Evolutionary conservation across 345 rosid species (phyloP), one percentile per base, ranked within the genome.

Genomic region (Moringa oleifera): DNA sequence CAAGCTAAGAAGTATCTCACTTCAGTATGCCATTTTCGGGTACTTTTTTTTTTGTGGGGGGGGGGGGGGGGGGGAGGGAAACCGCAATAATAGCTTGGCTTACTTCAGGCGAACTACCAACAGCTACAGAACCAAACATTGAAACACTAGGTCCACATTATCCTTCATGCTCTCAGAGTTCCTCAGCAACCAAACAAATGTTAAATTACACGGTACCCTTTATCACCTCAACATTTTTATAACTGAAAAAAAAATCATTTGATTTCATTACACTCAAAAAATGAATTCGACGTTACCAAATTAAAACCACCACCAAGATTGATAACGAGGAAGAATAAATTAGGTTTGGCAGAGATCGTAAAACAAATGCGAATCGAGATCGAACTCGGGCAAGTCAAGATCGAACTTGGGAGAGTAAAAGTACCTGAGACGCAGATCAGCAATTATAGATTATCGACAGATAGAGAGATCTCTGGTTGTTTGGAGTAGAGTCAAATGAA

Each of bases 371-470:
- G 45, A 56, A 15, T 46, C 20, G 55, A 22, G 71, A 74, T 73
- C 74, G 66, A 73, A 70, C 53, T 65, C 69, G 23, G 47, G 50
- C 50, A 56, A 71, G 62, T 55, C 18, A 12, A 59, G 46, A 62
- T 66, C 59, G 56, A 33, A 41, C 47, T 41, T 16, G 17, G 33
- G 23, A 57, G 47, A 57, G 64, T 24, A 37, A 59, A 0, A 52
- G 57, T 74, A 79, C 79, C 79, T 73, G 71, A 41, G 31, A n/a
- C 51, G 47, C 53, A 66, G 78, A 76, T 76, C 79, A 68, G 61
- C 55, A 57, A 54, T 15, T 7, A 5, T 41, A 5, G 37, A 33
- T 33, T 33, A 33, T 33, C 37, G 37, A 33, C 11, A 33, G 37
- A 33, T 11, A 33, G 37, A 33, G 51, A 47, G 75, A 65, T 51